Evolutionary conservation across 768 basidiomycete genomes (phyloP).

Genomic region (Goffeauzyma gilvescens): DNA sequence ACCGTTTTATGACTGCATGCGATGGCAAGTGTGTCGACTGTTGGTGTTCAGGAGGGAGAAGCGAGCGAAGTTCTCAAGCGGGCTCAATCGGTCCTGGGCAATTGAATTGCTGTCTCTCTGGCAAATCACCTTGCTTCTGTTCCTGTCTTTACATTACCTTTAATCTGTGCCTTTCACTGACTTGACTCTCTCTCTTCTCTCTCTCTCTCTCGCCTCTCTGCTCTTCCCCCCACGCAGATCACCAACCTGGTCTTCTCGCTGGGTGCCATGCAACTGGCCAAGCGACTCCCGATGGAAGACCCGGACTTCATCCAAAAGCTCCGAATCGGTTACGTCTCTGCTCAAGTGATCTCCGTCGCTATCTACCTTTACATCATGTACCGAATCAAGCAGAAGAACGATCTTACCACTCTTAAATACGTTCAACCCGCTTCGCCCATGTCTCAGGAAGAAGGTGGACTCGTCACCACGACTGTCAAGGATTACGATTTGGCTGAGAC

Average conservation of each 20-base stretch:
- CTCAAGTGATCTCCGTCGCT: constrained; percentile 52
- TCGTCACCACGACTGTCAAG: constrained; percentile 73
- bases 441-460: constrained; percentile 46
- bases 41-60: too few species aligned
- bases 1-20: too few species aligned
- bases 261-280: constrained; percentile 87
- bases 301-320: constrained; percentile 62
- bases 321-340: constrained; percentile 59
- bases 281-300: constrained; percentile 77
- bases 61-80: too few species aligned
- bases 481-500: constrained; percentile 86
- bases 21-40: too few species aligned
- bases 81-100: too few species aligned
- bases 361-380: constrained; percentile 63
- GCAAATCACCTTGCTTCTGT: too few species aligned
- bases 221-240: constrained; percentile 46
- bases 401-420: constrained; percentile 89
- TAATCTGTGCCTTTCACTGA: background rate
- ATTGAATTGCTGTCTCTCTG: too few species aligned
- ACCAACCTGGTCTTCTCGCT: constrained; percentile 76
- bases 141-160: too few species aligned
- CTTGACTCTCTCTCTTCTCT: background rate
- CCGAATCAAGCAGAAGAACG: constrained; percentile 86
- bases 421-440: constrained; percentile 60
- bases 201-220: too few species aligned